A percentile compares a stretch with the other conserved stretches of the same genome.
Conservation (phyloP, 2,329 filamentous ascomycete genomes). For the Aspergillus ochraceoroseus region DNA sequence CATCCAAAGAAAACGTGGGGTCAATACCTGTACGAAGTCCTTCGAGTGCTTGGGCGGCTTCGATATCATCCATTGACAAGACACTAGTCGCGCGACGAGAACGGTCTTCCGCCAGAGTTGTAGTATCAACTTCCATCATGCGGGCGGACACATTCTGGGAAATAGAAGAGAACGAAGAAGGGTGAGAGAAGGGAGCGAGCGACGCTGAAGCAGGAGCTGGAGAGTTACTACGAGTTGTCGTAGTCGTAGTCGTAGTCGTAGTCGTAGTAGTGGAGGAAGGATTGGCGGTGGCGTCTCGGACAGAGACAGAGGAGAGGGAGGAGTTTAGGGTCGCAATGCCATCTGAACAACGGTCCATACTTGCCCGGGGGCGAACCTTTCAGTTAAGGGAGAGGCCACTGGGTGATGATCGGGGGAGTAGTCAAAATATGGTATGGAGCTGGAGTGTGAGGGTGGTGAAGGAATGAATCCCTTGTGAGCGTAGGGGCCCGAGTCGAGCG, state of each 20-base stretch:
- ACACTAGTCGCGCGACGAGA: constrained; percentile 44
- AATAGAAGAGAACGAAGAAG: constrained; percentile 15
- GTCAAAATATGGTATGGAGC: no score
- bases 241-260: constrained; percentile 1
- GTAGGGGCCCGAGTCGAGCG: neutral
- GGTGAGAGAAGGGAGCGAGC: constrained; percentile 13
- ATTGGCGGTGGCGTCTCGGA: constrained; percentile 18
- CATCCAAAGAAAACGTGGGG: no score
- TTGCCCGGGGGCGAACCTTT: constrained; percentile 11
- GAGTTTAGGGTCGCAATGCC: constrained; percentile 19
- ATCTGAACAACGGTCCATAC: constrained; percentile 22
- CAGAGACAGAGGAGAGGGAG: constrained; percentile 15
- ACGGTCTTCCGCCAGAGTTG: constrained; percentile 36
- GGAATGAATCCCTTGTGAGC: constrained; percentile 14
- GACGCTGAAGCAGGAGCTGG: constrained; percentile 16
- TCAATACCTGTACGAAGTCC: constrained; percentile 64
- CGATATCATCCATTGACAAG: constrained; percentile 48
- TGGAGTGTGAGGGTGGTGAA: no score
- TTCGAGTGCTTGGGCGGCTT: constrained; percentile 69
- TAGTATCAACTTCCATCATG: constrained; percentile 41
- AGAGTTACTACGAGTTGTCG: constrained; percentile 9
- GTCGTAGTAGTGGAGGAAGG: constrained; percentile 5
- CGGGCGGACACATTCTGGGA: constrained; percentile 28
- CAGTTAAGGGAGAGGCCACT: neutral
- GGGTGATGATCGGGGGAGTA: no score